Evolutionary conservation across 2,329 filamentous ascomycete genomes (phyloP), one percentile per base, ranked within the genome.

Genomic region (Botrytis squamosa): DNA sequence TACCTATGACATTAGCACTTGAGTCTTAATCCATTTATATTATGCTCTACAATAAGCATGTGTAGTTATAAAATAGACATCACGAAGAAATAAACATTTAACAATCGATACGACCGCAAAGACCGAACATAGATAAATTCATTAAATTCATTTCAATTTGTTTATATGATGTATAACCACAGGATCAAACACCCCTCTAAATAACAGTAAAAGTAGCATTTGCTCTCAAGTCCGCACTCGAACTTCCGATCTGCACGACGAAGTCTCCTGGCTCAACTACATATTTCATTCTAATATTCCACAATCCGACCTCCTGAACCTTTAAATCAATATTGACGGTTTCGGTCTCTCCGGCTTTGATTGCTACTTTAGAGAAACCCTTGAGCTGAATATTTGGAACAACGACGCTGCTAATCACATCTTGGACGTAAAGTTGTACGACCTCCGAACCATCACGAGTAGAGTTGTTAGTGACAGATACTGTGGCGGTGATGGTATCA

Each of bases 261-360:
- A 93, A 94, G 59, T 90, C 86, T 1, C 92, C 92, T 4, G 88
- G 87, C 85, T 94, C 92, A 55, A 94, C 91, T 38, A 92, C 90
- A 81, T 93, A 93, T 80, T 90, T 83, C 89, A 93, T 91, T 49
- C 82, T 84, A 20, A 89, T 86, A 78, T 92, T 89, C 92, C 92
- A 94, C 60, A 92, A 90, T 70, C 91, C 93, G 72, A 93, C 71
- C 77, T 93, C 91, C 76, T 90, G 86, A 57, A 92, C 85, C 12
- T 86, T 90, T 74, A 94, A 76, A 0, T 84, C 83, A 78, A 94
- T 86, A 38, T 85, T 83, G 0, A 93, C 86, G 0, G 82, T 85
- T 73, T 82, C 81, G 5, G 82, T 86, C 79, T 89, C 84, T 0
- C 88, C 89, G 0, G 86, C 84, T 6, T 85, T 83, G 25, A 94